Percentiles rank a stretch among this genome's conserved stretches.
These are phyloP conservation scores for Lanmaoa rubissima DNA, from an alignment of 768 basidiomycete species.

Conservation along the genomic window DNA sequence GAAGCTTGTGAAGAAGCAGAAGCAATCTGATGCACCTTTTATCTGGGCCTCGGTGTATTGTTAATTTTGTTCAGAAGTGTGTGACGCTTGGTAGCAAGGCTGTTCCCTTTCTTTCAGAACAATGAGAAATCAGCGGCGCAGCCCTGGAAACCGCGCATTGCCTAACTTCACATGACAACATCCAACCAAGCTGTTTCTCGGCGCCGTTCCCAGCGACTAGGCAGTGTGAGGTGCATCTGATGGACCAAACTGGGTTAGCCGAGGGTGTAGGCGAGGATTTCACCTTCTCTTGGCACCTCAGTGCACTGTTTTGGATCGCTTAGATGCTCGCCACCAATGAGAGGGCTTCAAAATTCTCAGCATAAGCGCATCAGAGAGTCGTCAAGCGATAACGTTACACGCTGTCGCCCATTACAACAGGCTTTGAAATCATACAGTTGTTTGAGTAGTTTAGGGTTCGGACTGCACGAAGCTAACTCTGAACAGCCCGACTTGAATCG, in stretches of 20 bases:
- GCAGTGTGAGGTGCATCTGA: too few relatives aligned
- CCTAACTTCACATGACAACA: not conserved
- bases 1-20: not conserved
- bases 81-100: not conserved
- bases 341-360: too few relatives aligned
- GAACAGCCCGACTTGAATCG: not conserved
- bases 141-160: not conserved
- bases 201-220: not conserved
- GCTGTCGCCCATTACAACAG: not conserved
- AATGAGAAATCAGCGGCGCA: not conserved
- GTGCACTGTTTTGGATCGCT: too few relatives aligned
- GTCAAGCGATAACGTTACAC: too few relatives aligned
- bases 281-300: too few relatives aligned
- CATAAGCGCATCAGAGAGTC: too few relatives aligned
- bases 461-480: not conserved
- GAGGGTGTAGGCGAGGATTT: too few relatives aligned
- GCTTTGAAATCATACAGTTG: not conserved
- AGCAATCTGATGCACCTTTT: not conserved
- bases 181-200: not conserved
- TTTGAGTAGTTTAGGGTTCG: not conserved
- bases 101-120: not conserved
- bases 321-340: too few relatives aligned
- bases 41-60: not conserved
- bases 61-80: not conserved
- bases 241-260: too few relatives aligned